Evolutionary conservation across 78 protist species (phyloP).

Genomic region (Dictyostelium firmibasis): DNA sequence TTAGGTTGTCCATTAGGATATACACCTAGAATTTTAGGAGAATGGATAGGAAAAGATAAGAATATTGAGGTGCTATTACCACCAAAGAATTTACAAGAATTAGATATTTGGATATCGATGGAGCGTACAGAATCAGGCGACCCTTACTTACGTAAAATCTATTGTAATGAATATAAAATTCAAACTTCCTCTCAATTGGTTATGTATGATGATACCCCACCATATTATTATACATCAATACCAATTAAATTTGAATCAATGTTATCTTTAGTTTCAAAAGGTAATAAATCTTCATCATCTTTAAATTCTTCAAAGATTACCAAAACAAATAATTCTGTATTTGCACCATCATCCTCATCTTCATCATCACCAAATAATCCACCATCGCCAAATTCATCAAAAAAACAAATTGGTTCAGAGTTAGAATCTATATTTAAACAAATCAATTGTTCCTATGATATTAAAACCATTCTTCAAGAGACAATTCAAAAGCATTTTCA

Average conservation of each 20-base stretch:
- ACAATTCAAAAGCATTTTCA: constrained; percentile 7
- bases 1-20: constrained; percentile 39
- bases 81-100: constrained; percentile 54
- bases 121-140: constrained; percentile 42
- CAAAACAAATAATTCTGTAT: constrained; percentile 34
- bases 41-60: constrained; percentile 28
- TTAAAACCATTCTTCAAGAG: constrained; percentile 37
- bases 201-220: constrained; percentile 51
- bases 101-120: constrained; percentile 73
- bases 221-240: constrained; percentile 49
- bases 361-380: background rate
- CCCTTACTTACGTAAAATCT: constrained; percentile 42
- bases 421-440: constrained; percentile 62
- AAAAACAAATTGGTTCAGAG: constrained; percentile 25
- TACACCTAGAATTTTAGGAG: constrained; percentile 58
- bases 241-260: constrained; percentile 48
- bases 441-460: constrained; percentile 60
- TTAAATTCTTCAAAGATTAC: background rate
- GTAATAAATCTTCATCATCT: background rate
- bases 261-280: background rate
- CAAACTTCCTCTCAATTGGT: constrained; percentile 72
- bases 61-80: background rate
- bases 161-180: constrained; percentile 63
- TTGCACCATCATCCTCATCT: constrained; percentile 24
- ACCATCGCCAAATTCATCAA: background rate